phyloP scores from a whole-genome alignment of 2,329 filamentous ascomycete species.

The Periconia sp. region DNA sequence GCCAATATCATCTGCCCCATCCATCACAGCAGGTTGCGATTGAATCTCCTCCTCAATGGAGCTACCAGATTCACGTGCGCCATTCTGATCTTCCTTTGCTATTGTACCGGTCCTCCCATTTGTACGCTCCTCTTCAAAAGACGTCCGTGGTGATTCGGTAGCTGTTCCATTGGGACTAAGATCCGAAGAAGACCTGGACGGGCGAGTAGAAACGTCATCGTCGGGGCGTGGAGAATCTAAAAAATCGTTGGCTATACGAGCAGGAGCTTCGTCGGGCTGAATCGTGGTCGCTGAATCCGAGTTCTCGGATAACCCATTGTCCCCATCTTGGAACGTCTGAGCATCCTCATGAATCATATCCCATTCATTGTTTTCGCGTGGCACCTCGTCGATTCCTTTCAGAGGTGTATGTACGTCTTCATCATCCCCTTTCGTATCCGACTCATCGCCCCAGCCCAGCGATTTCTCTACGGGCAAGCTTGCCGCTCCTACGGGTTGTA shows the following conservation, averaged over 20 bases:
- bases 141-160: constrained; percentile 40
- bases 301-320: constrained; percentile 16
- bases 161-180: constrained; percentile 31
- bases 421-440: not conserved
- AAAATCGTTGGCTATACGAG: constrained; percentile 2
- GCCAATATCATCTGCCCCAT: constrained; percentile 14
- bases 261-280: constrained; percentile 19
- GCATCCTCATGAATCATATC: constrained; percentile 13
- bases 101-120: not conserved
- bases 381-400: not conserved
- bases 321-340: constrained; percentile 3
- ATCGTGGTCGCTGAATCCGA: constrained; percentile 30
- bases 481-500: constrained; percentile 2
- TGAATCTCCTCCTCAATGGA: not conserved
- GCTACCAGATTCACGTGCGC: no score
- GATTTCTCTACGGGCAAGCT: not conserved
- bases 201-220: constrained; percentile 33
- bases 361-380: constrained; percentile 5
- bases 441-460: not conserved
- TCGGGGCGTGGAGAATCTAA: constrained; percentile 20
- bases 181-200: constrained; percentile 41
- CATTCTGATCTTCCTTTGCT: not conserved
- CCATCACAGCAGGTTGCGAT: not conserved
- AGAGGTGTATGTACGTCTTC: constrained; percentile 3
- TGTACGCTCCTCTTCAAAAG: constrained; percentile 36